Evolutionary conservation across 176 grass and related monocot species (phyloP).

Genomic region (Metroxylon sagu): DNA sequence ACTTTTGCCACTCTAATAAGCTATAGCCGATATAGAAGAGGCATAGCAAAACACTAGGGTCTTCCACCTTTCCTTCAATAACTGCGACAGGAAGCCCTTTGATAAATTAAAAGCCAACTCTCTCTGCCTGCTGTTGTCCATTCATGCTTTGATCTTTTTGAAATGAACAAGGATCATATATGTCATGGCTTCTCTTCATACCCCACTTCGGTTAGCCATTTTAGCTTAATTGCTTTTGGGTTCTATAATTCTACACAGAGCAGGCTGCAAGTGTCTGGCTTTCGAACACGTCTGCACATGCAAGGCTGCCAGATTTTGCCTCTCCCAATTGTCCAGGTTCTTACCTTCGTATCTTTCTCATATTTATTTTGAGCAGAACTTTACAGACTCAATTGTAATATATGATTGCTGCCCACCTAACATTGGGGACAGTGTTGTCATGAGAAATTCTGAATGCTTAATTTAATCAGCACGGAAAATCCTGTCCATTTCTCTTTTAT

Average conservation of each 20-base stretch:
- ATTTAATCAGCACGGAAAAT: no score
- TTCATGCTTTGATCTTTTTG: conserved; percentile 35
- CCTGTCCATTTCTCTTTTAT: no score
- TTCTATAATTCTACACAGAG: conserved; percentile 45
- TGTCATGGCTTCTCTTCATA: conserved; percentile 15
- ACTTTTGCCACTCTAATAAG: conserved; percentile 55
- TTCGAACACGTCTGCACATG: conserved; percentile 15
- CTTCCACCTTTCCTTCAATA: neutral
- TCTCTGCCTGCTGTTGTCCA: conserved; percentile 54
- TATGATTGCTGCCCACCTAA: no score
- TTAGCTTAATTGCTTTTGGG: conserved; percentile 23
- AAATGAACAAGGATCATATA: conserved; percentile 31
- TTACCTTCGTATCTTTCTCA: conserved; percentile 14
- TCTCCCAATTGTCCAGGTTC: conserved; percentile 18
- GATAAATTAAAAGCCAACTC: conserved; percentile 56
- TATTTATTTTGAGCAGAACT: no score
- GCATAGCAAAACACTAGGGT: neutral
- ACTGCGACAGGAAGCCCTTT: conserved; percentile 13
- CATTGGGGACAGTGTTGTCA: no score
- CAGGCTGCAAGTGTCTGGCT: conserved; percentile 16
- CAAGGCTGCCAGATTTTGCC: conserved; percentile 34
- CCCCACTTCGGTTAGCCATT: neutral
- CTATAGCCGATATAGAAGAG: neutral
- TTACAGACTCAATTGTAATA: no score
- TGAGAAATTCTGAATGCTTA: no score